These are phyloP conservation scores for Lepiota subincarnata DNA, from an alignment of 768 basidiomycete genomes.

Conservation along the genomic window DNA sequence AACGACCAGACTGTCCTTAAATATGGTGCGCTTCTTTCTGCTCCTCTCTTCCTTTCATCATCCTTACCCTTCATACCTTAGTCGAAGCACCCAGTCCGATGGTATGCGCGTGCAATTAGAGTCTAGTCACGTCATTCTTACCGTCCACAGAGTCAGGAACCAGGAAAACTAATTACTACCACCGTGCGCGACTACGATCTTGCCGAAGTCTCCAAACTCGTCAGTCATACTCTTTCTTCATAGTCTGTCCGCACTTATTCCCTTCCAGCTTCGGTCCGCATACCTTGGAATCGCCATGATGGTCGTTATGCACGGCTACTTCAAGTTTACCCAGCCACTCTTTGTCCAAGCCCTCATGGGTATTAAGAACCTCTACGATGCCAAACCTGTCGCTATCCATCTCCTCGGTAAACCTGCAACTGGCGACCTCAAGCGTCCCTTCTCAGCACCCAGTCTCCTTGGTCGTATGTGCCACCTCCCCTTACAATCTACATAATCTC, in stretches of 20 bases:
- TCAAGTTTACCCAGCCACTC: constrained; percentile 94
- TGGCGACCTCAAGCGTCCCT: constrained; percentile 59
- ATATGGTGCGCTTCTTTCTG: constrained; percentile 59
- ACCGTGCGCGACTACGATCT: constrained; percentile 95
- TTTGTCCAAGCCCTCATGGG: constrained; percentile 96
- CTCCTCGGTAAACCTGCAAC: constrained; percentile 73
- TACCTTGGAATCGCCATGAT: constrained; percentile 84
- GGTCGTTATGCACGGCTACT: constrained; percentile 88
- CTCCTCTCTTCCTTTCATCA: neutral
- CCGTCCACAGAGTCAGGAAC: constrained; percentile 49
- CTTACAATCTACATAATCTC: neutral
- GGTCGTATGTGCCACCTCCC: constrained; percentile 5
- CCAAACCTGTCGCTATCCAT: constrained; percentile 80
- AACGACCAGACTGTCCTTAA: constrained; percentile 96
- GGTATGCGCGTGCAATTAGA: constrained; percentile 41
- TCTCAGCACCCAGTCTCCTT: constrained; percentile 12
- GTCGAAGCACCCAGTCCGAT: constrained; percentile 76
- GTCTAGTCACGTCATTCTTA: neutral
- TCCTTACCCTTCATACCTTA: constrained; percentile 22
- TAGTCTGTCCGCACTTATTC: neutral
- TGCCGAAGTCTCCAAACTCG: constrained; percentile 76
- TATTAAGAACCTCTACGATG: constrained; percentile 86
- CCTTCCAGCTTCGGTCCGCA: constrained; percentile 52
- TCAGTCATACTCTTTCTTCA: constrained; percentile 23
- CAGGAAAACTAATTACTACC: constrained; percentile 78